Evolutionary conservation across 1,139 yeast species (phyloP), one percentile per base, ranked within the genome.

Genomic region (Scheffersomyces titani): DNA sequence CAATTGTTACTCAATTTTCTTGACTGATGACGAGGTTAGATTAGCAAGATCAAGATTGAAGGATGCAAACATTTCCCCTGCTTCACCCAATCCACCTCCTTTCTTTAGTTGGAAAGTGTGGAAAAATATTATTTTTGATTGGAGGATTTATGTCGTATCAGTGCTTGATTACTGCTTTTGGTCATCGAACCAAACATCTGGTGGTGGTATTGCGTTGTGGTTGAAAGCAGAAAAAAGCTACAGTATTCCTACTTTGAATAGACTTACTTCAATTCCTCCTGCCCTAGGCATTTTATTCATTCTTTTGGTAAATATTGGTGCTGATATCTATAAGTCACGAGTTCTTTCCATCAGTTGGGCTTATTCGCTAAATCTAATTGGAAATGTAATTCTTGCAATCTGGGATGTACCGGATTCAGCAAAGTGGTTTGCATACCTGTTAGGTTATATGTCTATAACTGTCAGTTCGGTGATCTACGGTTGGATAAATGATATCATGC

Each of bases 11-110:
- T 80, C 87, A 51, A 76, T 83, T 59, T 82, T 81, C 67, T 74
- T 85, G 59, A 75, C 84, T 6, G 89, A 87, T 63, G 89, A 87
- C 48, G 94, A 89, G 61, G 85, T 87, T 51, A 74, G 82, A 58
- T 72, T 88, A 55, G 90, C 90, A 16, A 77, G 89, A 61, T 30
- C 16, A 6, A 30, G 40, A 45, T 59, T 66, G 56, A 45, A 20
- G 9, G 45, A 47, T 7, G 21, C 21, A 3, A 48, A 36, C 52
- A 55, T 44, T 3, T 21, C 21, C 11, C 47, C 49, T 19, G 36
- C 52, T 16, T 52, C 36, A 6, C 22, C 40, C 13, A 30, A 30
- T 9, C 40, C 40, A 11, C 40, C 40, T 11, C 40, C 64, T 51
- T 64, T 68, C 63, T 60, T 63, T 58, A 56, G 74, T 55, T 70